Percentiles rank a stretch among this genome's conserved stretches.
Conservation (phyloP, 2,329 filamentous ascomycete genomes). For the Alternaria ethzedia region DNA sequence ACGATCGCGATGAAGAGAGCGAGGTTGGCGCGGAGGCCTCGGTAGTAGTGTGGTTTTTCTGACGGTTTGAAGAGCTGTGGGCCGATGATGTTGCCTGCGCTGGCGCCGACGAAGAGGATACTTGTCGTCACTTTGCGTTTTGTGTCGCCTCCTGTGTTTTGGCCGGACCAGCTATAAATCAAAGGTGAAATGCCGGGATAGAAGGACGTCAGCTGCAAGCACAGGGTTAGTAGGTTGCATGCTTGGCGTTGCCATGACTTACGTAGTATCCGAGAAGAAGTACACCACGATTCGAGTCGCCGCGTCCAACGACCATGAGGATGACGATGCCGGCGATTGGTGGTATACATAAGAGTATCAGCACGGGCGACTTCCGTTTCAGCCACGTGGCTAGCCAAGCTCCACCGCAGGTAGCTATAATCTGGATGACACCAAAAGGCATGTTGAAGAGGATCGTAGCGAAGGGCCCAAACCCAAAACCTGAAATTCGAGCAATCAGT, state of each 20-base stretch:
- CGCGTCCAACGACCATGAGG: slow-evolving; percentile 59
- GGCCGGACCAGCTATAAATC: slow-evolving; percentile 66
- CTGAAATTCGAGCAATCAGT: not conserved
- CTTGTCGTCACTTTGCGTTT: slow-evolving; percentile 72
- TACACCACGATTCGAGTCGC: slow-evolving; percentile 54
- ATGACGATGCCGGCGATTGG: slow-evolving; percentile 64
- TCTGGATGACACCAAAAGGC: slow-evolving; percentile 66
- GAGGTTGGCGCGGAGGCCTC: slow-evolving; percentile 66
- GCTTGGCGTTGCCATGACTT: not conserved
- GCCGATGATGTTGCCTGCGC: slow-evolving; percentile 70
- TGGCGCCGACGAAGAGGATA: slow-evolving; percentile 69
- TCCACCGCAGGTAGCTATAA: slow-evolving; percentile 65
- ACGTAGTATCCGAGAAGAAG: slow-evolving; percentile 64
- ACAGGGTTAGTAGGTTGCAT: not conserved
- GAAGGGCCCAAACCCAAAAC: slow-evolving; percentile 63
- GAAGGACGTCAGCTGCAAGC: slow-evolving; percentile 54
- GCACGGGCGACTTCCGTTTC: slow-evolving; percentile 63
- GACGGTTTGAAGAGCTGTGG: slow-evolving; percentile 68
- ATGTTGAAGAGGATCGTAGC: slow-evolving; percentile 67
- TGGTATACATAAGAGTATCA: slow-evolving; percentile 62
- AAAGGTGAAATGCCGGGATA: slow-evolving; percentile 67
- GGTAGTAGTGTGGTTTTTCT: slow-evolving; percentile 64
- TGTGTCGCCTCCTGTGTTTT: slow-evolving; percentile 72
- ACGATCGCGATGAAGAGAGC: slow-evolving; percentile 67
- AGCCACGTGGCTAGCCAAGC: slow-evolving; percentile 62